Evolutionary conservation across 306 rosid species (phyloP).

Genomic region (Cucumis cinereus): DNA sequence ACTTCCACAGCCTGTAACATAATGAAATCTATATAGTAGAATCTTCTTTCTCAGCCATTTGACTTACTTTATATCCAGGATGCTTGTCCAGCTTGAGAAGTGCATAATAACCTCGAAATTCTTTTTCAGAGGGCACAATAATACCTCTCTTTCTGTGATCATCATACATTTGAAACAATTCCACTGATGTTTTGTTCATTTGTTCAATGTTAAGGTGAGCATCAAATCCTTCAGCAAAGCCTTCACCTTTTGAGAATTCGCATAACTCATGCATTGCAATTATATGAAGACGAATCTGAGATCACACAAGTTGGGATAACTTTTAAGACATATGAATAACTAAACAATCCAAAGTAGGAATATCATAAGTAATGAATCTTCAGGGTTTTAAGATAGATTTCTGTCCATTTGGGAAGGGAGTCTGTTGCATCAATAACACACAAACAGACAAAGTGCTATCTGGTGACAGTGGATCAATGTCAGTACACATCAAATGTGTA

Average conservation of each 20-base stretch:
- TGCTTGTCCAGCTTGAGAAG: conserved; percentile 98
- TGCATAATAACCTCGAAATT: conserved; percentile 95
- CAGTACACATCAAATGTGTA: neutral
- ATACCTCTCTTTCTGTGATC: conserved; percentile 97
- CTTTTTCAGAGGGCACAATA: conserved; percentile 55
- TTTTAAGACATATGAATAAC: conserved; percentile 20
- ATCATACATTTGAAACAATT: conserved; percentile 87
- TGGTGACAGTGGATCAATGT: neutral
- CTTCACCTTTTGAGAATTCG: conserved; percentile 93
- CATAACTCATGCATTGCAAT: conserved; percentile 94
- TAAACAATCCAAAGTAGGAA: neutral
- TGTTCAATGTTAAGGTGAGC: conserved; percentile 99
- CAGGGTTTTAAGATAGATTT: neutral
- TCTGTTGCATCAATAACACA: neutral
- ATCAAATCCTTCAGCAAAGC: conserved; percentile 96
- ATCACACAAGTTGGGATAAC: conserved; percentile 20
- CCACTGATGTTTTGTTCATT: conserved; percentile 98
- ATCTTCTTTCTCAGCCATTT: conserved; percentile 11
- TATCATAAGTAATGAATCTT: neutral
- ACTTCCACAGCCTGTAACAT: conserved; percentile 18
- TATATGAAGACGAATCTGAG: conserved; percentile 89
- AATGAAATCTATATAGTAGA: conserved; percentile 21
- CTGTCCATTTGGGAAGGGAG: neutral
- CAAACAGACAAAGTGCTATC: neutral
- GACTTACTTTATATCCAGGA: conserved; percentile 92